Base-by-base conservation (phyloP, 2,329 filamentous ascomycete species). In the Clarireedia paspali region DNA sequence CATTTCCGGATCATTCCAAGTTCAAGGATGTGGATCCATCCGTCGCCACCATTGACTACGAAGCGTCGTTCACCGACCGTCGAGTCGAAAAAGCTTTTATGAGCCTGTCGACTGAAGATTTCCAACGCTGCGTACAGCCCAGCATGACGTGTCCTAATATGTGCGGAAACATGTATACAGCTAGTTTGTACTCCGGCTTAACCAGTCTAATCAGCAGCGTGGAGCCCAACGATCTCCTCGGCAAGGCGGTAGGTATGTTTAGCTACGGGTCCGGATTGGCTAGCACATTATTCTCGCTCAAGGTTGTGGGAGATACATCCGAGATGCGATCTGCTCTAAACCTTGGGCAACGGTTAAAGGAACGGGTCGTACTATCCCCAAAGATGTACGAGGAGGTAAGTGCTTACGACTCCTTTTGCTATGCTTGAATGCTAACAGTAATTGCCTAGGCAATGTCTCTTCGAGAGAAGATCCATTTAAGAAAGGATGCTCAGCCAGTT, bases 131-230 rank as follows among this genome's bases (percentile, higher is more conserved):
- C 5, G 50, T 52, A 6, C 14, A 36, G 26, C 26, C 39, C 2
- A 44, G 50, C 7, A 52, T 52, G 27, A 26, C 14, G 14, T 36
- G 23, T 2, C 26, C 50, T 14, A 44, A 36, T 52, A 44, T 52
- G 44, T 52, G 50, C 39, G 50, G 50, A 3, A 52, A 52, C 7
- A 52, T 52, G 50, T 52, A 44, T 26, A 52, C 50, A 5, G 26
- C 36, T 5, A 52, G 39, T 24, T 6, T 52, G 6, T 52, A 52
- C 15, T 45, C 24, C 6, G 42, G 36, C n/a, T 39, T 52, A 23
- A 52, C 44, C 17, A 44, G 50, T 39, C 24, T 52, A 15, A 52
- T 42, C 12, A 52, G 26, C 39, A 52, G 30, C n/a, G 40, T 44
- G 5, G 36, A 44, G 27, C 50, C 40, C 14, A 30, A n/a, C 26